Conservation (phyloP, 768 basidiomycete species). For the Leucosporidium yakuticum region DNA sequence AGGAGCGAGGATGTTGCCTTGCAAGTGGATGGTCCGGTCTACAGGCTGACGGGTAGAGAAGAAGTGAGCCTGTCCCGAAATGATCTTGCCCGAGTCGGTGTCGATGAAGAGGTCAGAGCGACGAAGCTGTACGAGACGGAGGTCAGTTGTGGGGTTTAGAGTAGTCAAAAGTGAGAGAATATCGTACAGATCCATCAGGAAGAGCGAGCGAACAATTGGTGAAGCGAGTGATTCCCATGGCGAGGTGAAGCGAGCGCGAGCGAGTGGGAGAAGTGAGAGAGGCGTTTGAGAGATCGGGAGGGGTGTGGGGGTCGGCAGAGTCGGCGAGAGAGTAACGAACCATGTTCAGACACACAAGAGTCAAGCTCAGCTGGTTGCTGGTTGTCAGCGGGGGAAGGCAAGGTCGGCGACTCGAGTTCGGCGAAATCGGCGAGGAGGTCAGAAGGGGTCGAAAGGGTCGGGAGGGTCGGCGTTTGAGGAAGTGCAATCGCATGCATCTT, state of each 20-base stretch:
- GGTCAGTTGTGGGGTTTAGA: neutral
- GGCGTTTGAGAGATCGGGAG: neutral
- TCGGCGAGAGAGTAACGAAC: too few species aligned
- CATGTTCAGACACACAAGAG: neutral
- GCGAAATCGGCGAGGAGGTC: neutral
- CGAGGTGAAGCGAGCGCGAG: neutral
- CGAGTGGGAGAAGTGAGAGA: neutral
- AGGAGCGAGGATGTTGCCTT: slow-evolving; percentile 75
- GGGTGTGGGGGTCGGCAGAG: too few species aligned
- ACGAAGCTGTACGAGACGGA: slow-evolving; percentile 4
- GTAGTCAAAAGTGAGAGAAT: slow-evolving; percentile 1
- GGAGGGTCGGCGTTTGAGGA: too few species aligned
- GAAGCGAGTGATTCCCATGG: slow-evolving; percentile 59
- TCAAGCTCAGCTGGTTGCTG: neutral
- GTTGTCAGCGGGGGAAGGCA: too few species aligned
- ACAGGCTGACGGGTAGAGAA: slow-evolving; percentile 56
- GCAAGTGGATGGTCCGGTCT: slow-evolving; percentile 59
- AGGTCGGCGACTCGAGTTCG: neutral
- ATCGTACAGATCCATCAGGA: slow-evolving; percentile 70
- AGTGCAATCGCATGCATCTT: too few species aligned
- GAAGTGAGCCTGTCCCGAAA: slow-evolving; percentile 66
- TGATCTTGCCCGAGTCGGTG: slow-evolving; percentile 61
- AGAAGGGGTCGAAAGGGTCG: too few species aligned
- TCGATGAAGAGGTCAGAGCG: slow-evolving; percentile 69
- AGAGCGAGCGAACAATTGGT: slow-evolving; percentile 75